These are phyloP conservation scores for Coprinellus micaceus DNA, from an alignment of 768 basidiomycete species.

Conservation along the genomic window DNA sequence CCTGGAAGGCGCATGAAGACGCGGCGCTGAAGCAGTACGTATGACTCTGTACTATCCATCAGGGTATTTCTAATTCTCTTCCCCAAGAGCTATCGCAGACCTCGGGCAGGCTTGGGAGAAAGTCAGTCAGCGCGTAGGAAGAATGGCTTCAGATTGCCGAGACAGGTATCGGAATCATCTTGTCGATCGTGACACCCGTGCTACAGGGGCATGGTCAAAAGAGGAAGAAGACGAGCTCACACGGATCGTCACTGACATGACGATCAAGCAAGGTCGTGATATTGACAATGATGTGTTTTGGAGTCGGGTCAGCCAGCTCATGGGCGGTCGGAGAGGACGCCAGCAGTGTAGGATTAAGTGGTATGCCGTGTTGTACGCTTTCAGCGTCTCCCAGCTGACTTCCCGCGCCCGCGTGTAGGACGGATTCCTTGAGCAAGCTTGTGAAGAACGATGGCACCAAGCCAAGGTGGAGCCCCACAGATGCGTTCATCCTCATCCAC, in stretches of 20 bases:
- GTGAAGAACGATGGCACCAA: constrained; percentile 70
- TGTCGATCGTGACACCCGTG: constrained; percentile 59
- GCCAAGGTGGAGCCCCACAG: constrained; percentile 70
- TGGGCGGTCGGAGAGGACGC: constrained; percentile 72
- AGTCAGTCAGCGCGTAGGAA: constrained; percentile 63
- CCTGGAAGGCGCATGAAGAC: constrained; percentile 70
- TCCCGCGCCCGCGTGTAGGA: constrained; percentile 44
- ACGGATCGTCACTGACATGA: constrained; percentile 72
- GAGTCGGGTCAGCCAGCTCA: constrained; percentile 69
- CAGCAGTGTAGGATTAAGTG: constrained; percentile 90
- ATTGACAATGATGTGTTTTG: constrained; percentile 81
- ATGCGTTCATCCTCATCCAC: constrained; percentile 77
- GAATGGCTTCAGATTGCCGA: constrained; percentile 77
- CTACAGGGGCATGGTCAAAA: constrained; percentile 69
- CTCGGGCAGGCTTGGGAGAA: constrained; percentile 82
- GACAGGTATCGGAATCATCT: constrained; percentile 86
- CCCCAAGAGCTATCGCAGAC: constrained; percentile 58
- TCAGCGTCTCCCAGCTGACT: no score
- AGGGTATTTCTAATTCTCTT: not conserved
- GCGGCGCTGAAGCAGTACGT: constrained; percentile 57
- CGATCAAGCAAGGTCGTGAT: constrained; percentile 65
- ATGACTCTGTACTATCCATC: not conserved
- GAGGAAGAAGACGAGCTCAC: constrained; percentile 77
- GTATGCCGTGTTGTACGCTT: constrained; percentile 30
- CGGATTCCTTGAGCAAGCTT: constrained; percentile 68